Evolutionary conservation across 1,284 basidiomycete genomes (phyloP).

Genomic region (Tremellales sp.): DNA sequence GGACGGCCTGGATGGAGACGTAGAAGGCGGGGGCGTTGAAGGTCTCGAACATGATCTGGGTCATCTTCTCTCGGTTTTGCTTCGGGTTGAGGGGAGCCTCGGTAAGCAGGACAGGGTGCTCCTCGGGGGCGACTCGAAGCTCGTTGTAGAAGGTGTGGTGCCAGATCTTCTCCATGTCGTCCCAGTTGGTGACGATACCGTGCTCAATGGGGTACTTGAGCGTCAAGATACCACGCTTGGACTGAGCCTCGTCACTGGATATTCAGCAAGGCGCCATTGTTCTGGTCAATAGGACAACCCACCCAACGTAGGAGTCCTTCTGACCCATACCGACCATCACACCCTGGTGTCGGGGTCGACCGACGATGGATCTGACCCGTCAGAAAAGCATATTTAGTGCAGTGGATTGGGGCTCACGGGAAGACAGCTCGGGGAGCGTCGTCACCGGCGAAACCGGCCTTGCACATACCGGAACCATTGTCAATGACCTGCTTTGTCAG

Average conservation of each 20-base stretch:
- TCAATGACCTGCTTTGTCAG: slow-evolving; percentile 60
- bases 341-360: slow-evolving; percentile 86
- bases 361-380: slow-evolving; percentile 71
- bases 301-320: slow-evolving; percentile 86
- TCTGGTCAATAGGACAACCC: slow-evolving; percentile 5
- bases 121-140: slow-evolving; percentile 70
- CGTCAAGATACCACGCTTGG: slow-evolving; percentile 91
- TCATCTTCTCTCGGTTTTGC: slow-evolving; percentile 94
- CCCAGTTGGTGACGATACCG: slow-evolving; percentile 91
- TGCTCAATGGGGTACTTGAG: slow-evolving; percentile 74
- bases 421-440: slow-evolving; percentile 73
- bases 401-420: slow-evolving; percentile 51
- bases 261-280: background rate
- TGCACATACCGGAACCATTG: slow-evolving; percentile 88
- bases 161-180: slow-evolving; percentile 95
- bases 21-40: slow-evolving; percentile 93
- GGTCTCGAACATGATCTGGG: slow-evolving; percentile 96
- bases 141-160: slow-evolving; percentile 89
- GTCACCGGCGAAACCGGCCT: slow-evolving; percentile 79
- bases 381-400: background rate
- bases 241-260: slow-evolving; percentile 80
- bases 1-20: slow-evolving; percentile 87
- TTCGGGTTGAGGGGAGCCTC: slow-evolving; percentile 95
- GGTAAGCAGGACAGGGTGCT: slow-evolving; percentile 89
- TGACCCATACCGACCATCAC: slow-evolving; percentile 87